Evolutionary conservation across 192 early-diverging fungal genomes (phyloP).

Genomic region (Backusella westeae): DNA sequence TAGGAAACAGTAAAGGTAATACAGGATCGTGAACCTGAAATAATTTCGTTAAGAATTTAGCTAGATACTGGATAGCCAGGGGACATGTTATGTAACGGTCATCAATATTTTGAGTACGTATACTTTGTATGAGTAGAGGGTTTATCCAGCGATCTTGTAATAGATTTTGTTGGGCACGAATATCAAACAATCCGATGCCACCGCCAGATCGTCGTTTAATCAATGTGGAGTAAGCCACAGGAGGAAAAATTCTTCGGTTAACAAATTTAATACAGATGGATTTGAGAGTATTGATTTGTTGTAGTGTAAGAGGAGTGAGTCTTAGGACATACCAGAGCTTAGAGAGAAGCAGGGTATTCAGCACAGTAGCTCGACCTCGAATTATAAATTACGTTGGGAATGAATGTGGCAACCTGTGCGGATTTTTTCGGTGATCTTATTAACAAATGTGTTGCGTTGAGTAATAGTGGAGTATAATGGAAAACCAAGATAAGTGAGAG

Average conservation of each 20-base stretch:
- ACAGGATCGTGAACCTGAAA: too few species aligned
- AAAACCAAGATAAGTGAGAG: conserved; percentile 10
- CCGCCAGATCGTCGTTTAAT: not conserved
- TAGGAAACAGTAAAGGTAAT: too few species aligned
- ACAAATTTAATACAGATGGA: too few species aligned
- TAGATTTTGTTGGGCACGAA: not conserved
- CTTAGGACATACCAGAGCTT: conserved; percentile 12
- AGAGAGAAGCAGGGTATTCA: conserved; percentile 17
- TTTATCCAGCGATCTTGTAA: not conserved
- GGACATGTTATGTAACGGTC: too few species aligned
- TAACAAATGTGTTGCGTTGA: not conserved
- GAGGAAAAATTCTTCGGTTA: too few species aligned
- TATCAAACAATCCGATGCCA: not conserved
- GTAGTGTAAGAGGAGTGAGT: not conserved
- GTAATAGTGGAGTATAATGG: not conserved
- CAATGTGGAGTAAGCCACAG: too few species aligned
- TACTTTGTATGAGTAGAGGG: too few species aligned
- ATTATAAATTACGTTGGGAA: not conserved
- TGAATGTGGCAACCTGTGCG: not conserved
- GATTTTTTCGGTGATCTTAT: not conserved
- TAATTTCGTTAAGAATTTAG: too few species aligned
- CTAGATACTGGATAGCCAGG: too few species aligned
- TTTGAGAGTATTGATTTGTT: too few species aligned
- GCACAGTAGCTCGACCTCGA: conserved; percentile 2
- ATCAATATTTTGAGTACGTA: too few species aligned